Base-by-base conservation (phyloP, 164 flowering plant species). In the Stephania cephalantha region DNA sequence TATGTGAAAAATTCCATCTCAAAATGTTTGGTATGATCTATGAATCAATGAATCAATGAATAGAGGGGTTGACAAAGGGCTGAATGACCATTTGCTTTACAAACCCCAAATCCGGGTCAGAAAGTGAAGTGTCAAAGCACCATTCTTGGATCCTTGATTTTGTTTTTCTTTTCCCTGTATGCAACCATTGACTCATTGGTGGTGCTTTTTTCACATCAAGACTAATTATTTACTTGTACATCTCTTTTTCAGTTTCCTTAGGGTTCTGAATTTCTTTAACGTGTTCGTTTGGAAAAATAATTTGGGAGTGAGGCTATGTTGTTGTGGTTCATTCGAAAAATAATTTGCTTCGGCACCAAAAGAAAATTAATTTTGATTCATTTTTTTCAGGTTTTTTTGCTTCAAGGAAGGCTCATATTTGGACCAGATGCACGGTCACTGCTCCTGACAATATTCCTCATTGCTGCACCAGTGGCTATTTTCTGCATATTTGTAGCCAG, bases 381-480 rank as follows among this genome's bases (percentile, higher is more conserved):
- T 69, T 73, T 66, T 61, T 8, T 87, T 84, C 95, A 94, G 97
- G 85, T 83, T 85, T 94, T 94, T 85, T 90, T 87, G 44, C 88
- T 91, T 76, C 88, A 90, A 68, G 98, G 98, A 70, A 89, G 92
- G 81, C 84, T 94, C 77, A 86, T 94, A 72, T 92, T 92, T 85
- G 98, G 98, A 72, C 98, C 97, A 4, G 98, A 94, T 86, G 97
- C 85, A 17, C 88, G 98, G 83, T 94, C 97, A 0, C 74, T 94
- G 81, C 83, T 71, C 15, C 80, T 92, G 76, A 92, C 97, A 35
- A 83, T 94, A 79, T 84, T 87, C 78, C 97, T 94, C 31, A 90
- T 94, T 22, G 91, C 82, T 64, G 95, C 88, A 66, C 98, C 98
- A 12, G 90, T 91, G 9, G 12, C 85, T 6, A 73, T 88, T 63